phyloP scores from a whole-genome alignment of 129 eudicot genomes.

The Kitagawia praeruptora region DNA sequence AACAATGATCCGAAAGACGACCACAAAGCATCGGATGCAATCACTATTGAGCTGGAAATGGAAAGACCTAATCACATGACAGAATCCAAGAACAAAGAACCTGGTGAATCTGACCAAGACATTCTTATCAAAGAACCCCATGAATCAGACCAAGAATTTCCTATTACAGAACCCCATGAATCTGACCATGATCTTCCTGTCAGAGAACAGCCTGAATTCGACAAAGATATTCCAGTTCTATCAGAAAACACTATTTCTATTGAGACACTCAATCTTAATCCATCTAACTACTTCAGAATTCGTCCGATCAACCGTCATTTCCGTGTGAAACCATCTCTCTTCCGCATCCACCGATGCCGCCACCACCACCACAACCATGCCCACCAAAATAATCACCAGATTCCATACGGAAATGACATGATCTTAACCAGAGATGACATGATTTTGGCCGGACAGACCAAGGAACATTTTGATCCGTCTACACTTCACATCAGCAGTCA shows the following conservation, averaged over 20 bases:
- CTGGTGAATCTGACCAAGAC: not conserved
- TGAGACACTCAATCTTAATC: constrained; percentile 12
- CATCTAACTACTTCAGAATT: constrained; percentile 7
- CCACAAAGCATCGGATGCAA: not conserved
- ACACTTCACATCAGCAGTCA: not conserved
- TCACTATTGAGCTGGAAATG: constrained; percentile 2
- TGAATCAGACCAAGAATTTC: not conserved
- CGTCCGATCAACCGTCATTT: constrained; percentile 7
- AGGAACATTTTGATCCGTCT: constrained; percentile 2
- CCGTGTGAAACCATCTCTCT: constrained; percentile 2
- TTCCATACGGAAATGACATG: constrained; percentile 11
- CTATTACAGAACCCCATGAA: not conserved
- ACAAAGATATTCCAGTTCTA: not conserved
- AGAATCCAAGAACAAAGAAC: not conserved
- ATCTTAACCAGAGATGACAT: not conserved
- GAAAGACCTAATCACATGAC: not conserved
- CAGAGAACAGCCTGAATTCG: not conserved
- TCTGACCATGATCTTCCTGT: not conserved
- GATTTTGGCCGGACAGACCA: not conserved
- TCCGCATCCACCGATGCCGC: constrained; percentile 11
- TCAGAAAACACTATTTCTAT: constrained; percentile 3
- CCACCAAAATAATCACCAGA: not conserved
- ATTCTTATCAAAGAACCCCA: not conserved
- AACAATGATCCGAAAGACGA: not conserved
- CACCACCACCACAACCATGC: constrained; percentile 9